Evolutionary conservation across 108 stramenopile genomes (phyloP).

Genomic region (Skeletonema tropicum): DNA sequence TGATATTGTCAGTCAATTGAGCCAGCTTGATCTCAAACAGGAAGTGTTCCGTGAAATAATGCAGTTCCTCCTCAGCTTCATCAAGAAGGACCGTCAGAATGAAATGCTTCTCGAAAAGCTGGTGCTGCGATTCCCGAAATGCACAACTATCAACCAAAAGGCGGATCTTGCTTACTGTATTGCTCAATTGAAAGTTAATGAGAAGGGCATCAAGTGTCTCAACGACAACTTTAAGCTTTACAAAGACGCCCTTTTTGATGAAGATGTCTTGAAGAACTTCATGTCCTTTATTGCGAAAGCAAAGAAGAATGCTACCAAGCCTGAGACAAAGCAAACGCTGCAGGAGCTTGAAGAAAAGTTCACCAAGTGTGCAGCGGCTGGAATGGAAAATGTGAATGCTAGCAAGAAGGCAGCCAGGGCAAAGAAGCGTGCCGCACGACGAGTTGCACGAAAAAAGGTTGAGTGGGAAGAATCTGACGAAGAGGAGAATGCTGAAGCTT

Average conservation of each 20-base stretch:
- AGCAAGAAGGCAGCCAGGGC: constrained; percentile 70
- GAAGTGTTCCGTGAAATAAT: constrained; percentile 90
- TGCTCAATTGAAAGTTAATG: constrained; percentile 88
- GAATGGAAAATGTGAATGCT: constrained; percentile 67
- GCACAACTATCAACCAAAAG: constrained; percentile 67
- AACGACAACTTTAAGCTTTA: constrained; percentile 88
- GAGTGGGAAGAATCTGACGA: constrained; percentile 45
- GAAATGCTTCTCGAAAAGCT: constrained; percentile 95
- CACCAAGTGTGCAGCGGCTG: constrained; percentile 58
- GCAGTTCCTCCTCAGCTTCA: constrained; percentile 93
- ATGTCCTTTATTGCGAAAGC: constrained; percentile 75
- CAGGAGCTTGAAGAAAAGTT: constrained; percentile 89
- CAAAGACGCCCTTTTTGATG: constrained; percentile 91
- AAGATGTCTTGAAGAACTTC: constrained; percentile 85
- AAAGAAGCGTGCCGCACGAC: constrained; percentile 55
- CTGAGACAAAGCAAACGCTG: constrained; percentile 76
- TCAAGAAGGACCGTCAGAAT: constrained; percentile 95
- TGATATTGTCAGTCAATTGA: constrained; percentile 95
- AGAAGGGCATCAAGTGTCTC: constrained; percentile 85
- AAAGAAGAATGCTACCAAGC: constrained; percentile 80
- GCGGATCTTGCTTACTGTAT: constrained; percentile 95
- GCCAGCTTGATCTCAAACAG: constrained; percentile 58
- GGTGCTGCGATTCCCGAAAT: constrained; percentile 87
- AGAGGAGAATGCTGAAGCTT: constrained; percentile 24
- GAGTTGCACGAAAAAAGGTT: constrained; percentile 29